Percentiles rank a stretch among this genome's conserved stretches.
These are phyloP conservation scores for Xylaria longipes DNA, from an alignment of 495 filamentous ascomycete species.

Conservation along the genomic window DNA sequence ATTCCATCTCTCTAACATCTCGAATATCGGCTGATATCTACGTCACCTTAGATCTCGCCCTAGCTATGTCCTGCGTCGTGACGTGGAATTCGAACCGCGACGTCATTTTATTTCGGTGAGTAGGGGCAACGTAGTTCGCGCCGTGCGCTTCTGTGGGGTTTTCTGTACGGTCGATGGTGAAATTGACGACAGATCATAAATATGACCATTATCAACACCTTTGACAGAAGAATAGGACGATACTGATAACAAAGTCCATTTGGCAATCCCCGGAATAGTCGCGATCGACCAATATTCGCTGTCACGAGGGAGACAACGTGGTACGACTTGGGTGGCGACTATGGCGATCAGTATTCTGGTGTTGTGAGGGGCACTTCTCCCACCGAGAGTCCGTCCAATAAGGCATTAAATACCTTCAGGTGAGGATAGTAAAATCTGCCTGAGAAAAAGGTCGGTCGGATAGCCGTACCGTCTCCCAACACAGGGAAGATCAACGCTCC, in stretches of 20 bases:
- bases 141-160: neutral
- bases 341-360: conserved; percentile 20
- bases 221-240: conserved; percentile 9
- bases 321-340: conserved; percentile 26
- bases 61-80: neutral
- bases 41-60: neutral
- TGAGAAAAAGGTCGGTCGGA: neutral
- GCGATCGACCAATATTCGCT: conserved; percentile 18
- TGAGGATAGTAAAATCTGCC: conserved; percentile 5
- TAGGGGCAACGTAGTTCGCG: neutral
- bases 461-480: neutral
- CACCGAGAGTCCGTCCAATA: conserved; percentile 15
- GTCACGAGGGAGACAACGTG: conserved; percentile 26
- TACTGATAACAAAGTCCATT: neutral
- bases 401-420: conserved; percentile 15
- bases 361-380: neutral
- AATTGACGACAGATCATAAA: conserved; percentile 6
- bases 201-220: conserved; percentile 13
- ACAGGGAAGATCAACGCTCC: conserved; percentile 20
- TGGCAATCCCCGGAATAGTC: conserved; percentile 6
- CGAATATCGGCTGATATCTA: conserved; percentile 1
- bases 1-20: neutral
- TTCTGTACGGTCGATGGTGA: neutral
- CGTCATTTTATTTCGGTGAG: conserved; percentile 26
- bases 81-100: conserved; percentile 2